Evolutionary conservation across 345 rosid genomes (phyloP).

Genomic region (Lepidium didymum): DNA sequence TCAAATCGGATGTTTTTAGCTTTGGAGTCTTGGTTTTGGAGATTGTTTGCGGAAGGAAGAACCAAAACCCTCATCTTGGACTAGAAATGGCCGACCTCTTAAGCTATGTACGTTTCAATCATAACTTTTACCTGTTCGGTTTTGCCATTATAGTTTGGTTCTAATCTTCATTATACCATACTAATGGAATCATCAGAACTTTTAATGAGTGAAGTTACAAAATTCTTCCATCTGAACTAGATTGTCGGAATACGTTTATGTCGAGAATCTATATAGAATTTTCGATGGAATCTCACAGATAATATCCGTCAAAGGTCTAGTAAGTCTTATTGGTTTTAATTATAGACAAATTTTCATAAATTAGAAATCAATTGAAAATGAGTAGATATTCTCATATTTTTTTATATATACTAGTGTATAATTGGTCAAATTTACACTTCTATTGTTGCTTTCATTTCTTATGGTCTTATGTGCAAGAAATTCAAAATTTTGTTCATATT

Average conservation of each 20-base stretch:
- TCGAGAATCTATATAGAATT: too few relatives aligned
- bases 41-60: slow-evolving; percentile 85
- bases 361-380: neutral
- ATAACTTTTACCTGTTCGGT: neutral
- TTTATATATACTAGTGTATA: too few relatives aligned
- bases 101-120: slow-evolving; percentile 57
- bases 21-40: slow-evolving; percentile 77
- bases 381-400: neutral
- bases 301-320: too few relatives aligned
- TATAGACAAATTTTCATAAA: too few relatives aligned
- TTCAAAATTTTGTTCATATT: neutral
- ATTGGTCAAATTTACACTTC: too few relatives aligned
- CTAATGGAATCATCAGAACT: too few relatives aligned
- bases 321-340: too few relatives aligned
- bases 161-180: neutral
- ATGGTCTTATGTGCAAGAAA: neutral
- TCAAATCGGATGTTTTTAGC: slow-evolving; percentile 82
- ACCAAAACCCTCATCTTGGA: slow-evolving; percentile 40
- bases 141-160: neutral
- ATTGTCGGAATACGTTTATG: too few relatives aligned
- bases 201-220: too few relatives aligned
- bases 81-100: slow-evolving; percentile 60
- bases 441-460: neutral
- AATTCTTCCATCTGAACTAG: too few relatives aligned
- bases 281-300: too few relatives aligned